Evolutionary conservation across 2,329 filamentous ascomycete species (phyloP).

Genomic region (Talaromyces sp.): DNA sequence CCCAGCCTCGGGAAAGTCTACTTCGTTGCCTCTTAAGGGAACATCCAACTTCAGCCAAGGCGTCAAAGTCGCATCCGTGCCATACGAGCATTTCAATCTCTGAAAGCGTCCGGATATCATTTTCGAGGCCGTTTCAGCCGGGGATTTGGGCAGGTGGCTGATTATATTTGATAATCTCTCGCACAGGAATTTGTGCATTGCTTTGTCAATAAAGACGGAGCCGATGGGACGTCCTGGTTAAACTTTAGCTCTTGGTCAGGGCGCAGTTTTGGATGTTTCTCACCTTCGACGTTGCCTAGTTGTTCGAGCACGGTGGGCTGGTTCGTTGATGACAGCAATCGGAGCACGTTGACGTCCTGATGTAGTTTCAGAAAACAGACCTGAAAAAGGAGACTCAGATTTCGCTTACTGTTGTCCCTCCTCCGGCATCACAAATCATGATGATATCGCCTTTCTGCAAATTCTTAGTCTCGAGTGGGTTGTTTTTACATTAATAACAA

Average conservation of each 20-base stretch:
- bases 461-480: not conserved
- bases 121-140: constrained; percentile 20
- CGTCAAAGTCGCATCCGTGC: constrained; percentile 19
- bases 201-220: constrained; percentile 31
- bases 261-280: not conserved
- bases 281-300: constrained; percentile 1
- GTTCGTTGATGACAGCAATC: not conserved
- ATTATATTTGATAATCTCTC: constrained; percentile 19
- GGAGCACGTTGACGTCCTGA: constrained; percentile 5
- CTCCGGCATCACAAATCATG: constrained; percentile 49
- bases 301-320: constrained; percentile 1
- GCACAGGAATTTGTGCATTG: constrained; percentile 22
- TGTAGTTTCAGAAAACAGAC: not conserved
- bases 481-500: not conserved
- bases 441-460: constrained; percentile 38
- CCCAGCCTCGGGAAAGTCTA: constrained; percentile 20
- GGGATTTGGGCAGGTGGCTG: constrained; percentile 15
- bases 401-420: constrained; percentile 36
- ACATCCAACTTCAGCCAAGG: constrained; percentile 26
- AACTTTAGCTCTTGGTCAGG: not conserved
- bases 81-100: constrained; percentile 29
- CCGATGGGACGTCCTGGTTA: constrained; percentile 30
- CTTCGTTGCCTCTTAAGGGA: constrained; percentile 18
- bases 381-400: not conserved
- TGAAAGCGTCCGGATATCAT: constrained; percentile 31